Evolutionary conservation across 352 stramenopile species (phyloP), one percentile per base, ranked within the genome.

Genomic region (Phytophthora constricta): DNA sequence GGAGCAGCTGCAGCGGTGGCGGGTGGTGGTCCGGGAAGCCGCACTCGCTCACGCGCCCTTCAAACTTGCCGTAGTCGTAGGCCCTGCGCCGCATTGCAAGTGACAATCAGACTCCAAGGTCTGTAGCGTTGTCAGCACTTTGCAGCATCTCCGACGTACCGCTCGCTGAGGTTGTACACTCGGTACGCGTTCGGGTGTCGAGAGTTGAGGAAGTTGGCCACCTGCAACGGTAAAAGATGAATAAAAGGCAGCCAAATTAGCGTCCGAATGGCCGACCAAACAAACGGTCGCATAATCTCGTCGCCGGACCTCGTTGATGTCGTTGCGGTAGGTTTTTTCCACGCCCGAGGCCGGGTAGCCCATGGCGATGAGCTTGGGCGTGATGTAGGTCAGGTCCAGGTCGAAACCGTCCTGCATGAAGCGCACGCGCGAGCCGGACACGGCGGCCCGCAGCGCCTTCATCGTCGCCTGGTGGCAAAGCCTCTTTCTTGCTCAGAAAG

Each of bases 371-470:
- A 96, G 78, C 31, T 77, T 79, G 25, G 73, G 74, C n/a, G 82
- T 88, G 75, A 96, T 94, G 71, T 94, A 94, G 31, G 87, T 96
- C 46, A 96, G 73, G 72, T 96, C 87, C 28, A 96, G 72, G 69
- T 96, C 84, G 70, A 81, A 93, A 1, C 87, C 87, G 58, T 94
- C 84, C 62, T 93, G 80, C 67, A 81, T 90, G 80, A 91, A 93
- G 51, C 87, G 85, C 72, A 92, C 81, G 53, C 87, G 87, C 53
- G 87, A 91, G 72, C 87, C 87, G 1, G 87, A 95, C 13, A 95
- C 85, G 49, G 69, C 76, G 20, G 86, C 84, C 48, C 87, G 85
- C 49, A 95, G 75, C 42, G 85, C 83, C 68, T 95, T 93, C 87
- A 95, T 95, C n/a, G n/a, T n/a, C n/a, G 9, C 2, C 43, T 28